Percentiles rank a stretch among this genome's conserved stretches.
Conservation (phyloP, 768 basidiomycete genomes). For the Termitomyces eurrhizus region DNA sequence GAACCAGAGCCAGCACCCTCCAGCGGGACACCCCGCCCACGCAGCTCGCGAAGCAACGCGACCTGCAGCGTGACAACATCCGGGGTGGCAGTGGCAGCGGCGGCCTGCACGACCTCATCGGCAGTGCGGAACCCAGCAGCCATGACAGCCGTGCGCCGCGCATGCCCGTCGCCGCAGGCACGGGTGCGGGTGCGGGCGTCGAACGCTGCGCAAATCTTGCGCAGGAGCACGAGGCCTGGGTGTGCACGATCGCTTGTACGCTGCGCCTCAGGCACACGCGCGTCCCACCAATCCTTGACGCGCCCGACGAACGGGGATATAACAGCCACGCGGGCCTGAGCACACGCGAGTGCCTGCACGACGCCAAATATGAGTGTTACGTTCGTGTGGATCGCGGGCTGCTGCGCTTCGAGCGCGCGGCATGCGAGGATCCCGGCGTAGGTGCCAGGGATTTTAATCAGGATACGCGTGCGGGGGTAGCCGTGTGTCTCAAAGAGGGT, state of each 20-base stretch:
- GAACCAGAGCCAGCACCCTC: neutral
- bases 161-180: constrained; percentile 11
- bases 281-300: constrained; percentile 35
- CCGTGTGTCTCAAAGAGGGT: constrained; percentile 26
- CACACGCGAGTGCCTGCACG: constrained; percentile 33
- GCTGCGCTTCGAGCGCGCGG: constrained; percentile 22
- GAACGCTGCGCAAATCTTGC: constrained; percentile 24
- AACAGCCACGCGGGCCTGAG: constrained; percentile 29
- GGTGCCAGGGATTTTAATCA: constrained; percentile 34
- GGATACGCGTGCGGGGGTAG: constrained; percentile 25
- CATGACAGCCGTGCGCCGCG: constrained; percentile 28
- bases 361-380: constrained; percentile 32
- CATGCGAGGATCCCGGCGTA: constrained; percentile 30
- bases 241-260: constrained; percentile 12
- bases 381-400: constrained; percentile 28
- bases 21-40: neutral
- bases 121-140: constrained; percentile 31
- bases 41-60: constrained; percentile 26
- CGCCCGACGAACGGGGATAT: constrained; percentile 36
- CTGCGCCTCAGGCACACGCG: neutral
- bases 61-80: constrained; percentile 33
- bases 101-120: constrained; percentile 29
- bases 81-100: constrained; percentile 16
- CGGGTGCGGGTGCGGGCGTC: neutral
- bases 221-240: constrained; percentile 28